These are phyloP conservation scores for Protomyces gravidus DNA, from an alignment of 1,139 yeast genomes.

Conservation along the genomic window DNA sequence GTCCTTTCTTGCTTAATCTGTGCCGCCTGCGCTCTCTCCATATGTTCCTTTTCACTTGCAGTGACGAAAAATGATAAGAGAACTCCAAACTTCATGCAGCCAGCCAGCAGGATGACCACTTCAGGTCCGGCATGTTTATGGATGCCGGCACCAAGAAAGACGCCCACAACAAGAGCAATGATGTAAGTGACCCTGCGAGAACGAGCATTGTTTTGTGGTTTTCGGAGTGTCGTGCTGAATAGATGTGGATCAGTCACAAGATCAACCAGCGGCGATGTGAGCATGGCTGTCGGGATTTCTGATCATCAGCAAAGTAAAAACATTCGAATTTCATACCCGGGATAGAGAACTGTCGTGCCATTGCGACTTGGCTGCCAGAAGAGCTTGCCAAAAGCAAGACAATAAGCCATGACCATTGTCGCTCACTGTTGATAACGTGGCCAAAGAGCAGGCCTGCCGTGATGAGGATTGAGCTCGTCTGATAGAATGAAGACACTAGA, in stretches of 20 bases:
- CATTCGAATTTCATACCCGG: neutral
- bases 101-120: slow-evolving; percentile 12
- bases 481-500: neutral
- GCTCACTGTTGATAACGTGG: neutral
- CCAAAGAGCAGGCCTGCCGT: slow-evolving; percentile 6
- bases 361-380: slow-evolving; percentile 19
- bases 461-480: slow-evolving; percentile 8
- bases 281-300: slow-evolving; percentile 6
- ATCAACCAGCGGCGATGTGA: slow-evolving; percentile 5
- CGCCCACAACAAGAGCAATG: slow-evolving; percentile 7
- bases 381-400: slow-evolving; percentile 15
- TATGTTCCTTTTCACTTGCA: neutral
- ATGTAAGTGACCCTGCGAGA: slow-evolving; percentile 14
- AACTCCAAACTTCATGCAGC: slow-evolving; percentile 8
- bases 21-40: neutral
- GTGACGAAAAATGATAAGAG: slow-evolving; percentile 8
- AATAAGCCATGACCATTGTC: slow-evolving; percentile 5
- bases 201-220: slow-evolving; percentile 1
- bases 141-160: slow-evolving; percentile 17
- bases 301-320: neutral
- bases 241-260: slow-evolving; percentile 18
- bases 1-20: too few species aligned
- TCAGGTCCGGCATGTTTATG: neutral
- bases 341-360: slow-evolving; percentile 22
- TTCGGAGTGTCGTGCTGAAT: slow-evolving; percentile 2